phyloP scores from a whole-genome alignment of 495 filamentous ascomycete species.

The Penicillium mononematosum region DNA sequence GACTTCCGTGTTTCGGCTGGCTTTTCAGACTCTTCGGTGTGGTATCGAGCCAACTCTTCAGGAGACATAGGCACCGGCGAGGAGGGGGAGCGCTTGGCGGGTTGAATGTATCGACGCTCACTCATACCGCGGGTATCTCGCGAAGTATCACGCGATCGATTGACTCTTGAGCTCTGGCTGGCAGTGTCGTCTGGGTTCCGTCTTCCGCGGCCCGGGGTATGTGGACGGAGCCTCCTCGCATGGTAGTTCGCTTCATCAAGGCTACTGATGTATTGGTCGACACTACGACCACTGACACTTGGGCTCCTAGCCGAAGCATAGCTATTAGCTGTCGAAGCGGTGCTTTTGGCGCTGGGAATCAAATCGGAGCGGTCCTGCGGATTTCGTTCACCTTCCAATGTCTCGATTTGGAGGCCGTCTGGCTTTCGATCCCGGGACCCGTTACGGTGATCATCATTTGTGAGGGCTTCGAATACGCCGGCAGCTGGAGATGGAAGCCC shows the following conservation, averaged over 20 bases:
- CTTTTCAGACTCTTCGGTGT: conserved; percentile 46
- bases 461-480: conserved; percentile 55
- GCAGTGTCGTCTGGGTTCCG: conserved; percentile 51
- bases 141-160: conserved; percentile 58
- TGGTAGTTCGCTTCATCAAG: conserved; percentile 72
- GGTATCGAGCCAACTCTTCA: conserved; percentile 66
- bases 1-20: conserved; percentile 41
- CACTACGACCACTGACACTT: conserved; percentile 59
- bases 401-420: conserved; percentile 72
- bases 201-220: conserved; percentile 58
- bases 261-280: conserved; percentile 86
- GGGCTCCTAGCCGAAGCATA: conserved; percentile 50
- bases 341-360: conserved; percentile 46
- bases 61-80: conserved; percentile 92
- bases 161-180: conserved; percentile 45
- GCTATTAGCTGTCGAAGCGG: conserved; percentile 48
- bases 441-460: conserved; percentile 59
- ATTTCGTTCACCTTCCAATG: conserved; percentile 55
- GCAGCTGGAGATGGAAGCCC: conserved; percentile 58
- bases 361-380: conserved; percentile 26
- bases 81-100: conserved; percentile 83
- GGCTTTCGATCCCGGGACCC: conserved; percentile 80
- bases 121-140: conserved; percentile 67
- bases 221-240: conserved; percentile 53
- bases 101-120: conserved; percentile 66